Conservation (phyloP, 2,329 filamentous ascomycete genomes). For the Daldinia sp. region DNA sequence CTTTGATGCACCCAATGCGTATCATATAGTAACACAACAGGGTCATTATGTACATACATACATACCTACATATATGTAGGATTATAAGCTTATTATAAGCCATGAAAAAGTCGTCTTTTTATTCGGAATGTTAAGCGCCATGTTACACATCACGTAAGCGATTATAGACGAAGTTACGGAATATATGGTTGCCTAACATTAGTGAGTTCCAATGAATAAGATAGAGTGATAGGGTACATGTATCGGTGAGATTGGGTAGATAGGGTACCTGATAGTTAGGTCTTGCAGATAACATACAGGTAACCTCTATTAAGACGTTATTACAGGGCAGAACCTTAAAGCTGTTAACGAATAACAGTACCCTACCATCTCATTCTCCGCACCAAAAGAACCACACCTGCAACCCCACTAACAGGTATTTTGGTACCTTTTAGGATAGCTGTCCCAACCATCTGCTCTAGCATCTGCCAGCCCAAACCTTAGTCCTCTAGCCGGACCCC, state of each 20-base stretch:
- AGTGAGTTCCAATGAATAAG: not conserved
- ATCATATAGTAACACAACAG: not conserved
- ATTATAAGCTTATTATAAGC: slow-evolving; percentile 6
- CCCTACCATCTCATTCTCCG: slow-evolving; percentile 10
- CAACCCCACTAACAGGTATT: slow-evolving; percentile 6
- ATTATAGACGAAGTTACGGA: not conserved
- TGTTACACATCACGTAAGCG: slow-evolving; percentile 27
- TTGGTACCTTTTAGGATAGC: slow-evolving; percentile 2
- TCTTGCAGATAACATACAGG: not conserved
- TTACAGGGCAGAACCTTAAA: slow-evolving; percentile 5
- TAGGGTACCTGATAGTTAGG: not conserved
- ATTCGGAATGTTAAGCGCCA: slow-evolving; percentile 28
- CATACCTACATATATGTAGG: not conserved
- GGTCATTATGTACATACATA: not conserved
- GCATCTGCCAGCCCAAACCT: slow-evolving; percentile 18
- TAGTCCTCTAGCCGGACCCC: slow-evolving; percentile 14
- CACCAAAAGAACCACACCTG: not conserved
- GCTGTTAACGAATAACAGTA: slow-evolving; percentile 25
- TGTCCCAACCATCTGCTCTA: slow-evolving; percentile 15
- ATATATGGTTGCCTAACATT: not conserved
- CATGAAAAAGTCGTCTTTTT: slow-evolving; percentile 6
- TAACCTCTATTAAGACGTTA: not conserved
- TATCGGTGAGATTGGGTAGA: slow-evolving; percentile 8
- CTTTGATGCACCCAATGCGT: not conserved
- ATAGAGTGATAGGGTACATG: not conserved